phyloP scores from a whole-genome alignment of 2,329 filamentous ascomycete genomes.

The Didymella glomerata region DNA sequence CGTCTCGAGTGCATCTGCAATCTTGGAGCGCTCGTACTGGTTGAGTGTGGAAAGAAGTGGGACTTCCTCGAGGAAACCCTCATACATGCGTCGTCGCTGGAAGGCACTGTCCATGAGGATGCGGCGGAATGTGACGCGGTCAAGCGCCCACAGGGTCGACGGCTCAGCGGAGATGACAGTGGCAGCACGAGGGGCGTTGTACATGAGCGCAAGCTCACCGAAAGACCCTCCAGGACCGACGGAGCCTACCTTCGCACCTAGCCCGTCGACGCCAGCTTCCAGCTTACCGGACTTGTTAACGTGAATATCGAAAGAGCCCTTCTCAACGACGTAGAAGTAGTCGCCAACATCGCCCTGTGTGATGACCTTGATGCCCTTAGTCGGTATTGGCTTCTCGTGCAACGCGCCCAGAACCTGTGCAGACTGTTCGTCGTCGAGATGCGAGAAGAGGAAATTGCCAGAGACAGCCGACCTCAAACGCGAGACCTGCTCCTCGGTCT shows the following conservation, averaged over 20 bases:
- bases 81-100: conserved; percentile 94
- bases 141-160: conserved; percentile 90
- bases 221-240: conserved; percentile 93
- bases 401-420: conserved; percentile 86
- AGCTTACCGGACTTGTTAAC: conserved; percentile 81
- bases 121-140: conserved; percentile 94
- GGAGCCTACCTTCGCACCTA: conserved; percentile 81
- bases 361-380: conserved; percentile 90
- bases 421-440: conserved; percentile 93
- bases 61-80: conserved; percentile 94
- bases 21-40: conserved; percentile 94
- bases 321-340: conserved; percentile 97
- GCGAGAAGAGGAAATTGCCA: conserved; percentile 91
- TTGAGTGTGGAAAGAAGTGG: conserved; percentile 84
- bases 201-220: conserved; percentile 97
- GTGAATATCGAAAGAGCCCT: conserved; percentile 87
- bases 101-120: conserved; percentile 99
- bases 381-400: conserved; percentile 93
- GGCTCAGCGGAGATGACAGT: conserved; percentile 87
- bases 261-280: conserved; percentile 80
- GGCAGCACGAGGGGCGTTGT: conserved; percentile 94
- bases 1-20: conserved; percentile 93
- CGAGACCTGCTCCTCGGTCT: conserved; percentile 79
- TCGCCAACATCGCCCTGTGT: conserved; percentile 95
- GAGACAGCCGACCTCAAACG: conserved; percentile 83